Conservation (phyloP, 208 protist genomes). For the Entamoeba invadens region DNA sequence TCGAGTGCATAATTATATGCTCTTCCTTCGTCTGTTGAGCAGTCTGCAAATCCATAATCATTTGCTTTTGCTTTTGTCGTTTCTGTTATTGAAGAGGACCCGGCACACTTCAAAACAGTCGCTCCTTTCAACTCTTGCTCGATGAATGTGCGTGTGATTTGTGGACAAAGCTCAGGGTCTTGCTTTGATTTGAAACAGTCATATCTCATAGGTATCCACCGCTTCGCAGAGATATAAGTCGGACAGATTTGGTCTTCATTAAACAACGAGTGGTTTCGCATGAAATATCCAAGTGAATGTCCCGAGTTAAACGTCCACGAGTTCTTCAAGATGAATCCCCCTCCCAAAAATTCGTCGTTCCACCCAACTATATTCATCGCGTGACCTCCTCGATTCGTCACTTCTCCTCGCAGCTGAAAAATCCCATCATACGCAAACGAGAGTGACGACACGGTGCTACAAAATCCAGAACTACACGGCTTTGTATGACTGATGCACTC, state of each 20-base stretch:
- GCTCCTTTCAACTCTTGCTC: neutral
- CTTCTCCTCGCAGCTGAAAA: neutral
- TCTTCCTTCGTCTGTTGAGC: neutral
- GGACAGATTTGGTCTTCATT: neutral
- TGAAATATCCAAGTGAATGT: neutral
- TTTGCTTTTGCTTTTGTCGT: neutral
- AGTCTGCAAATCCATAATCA: neutral
- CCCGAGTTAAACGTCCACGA: neutral
- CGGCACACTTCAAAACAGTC: neutral
- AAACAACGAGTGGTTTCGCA: neutral
- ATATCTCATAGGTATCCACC: neutral
- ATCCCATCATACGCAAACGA: neutral
- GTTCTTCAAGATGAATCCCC: neutral
- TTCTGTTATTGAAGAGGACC: neutral
- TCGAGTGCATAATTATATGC: neutral
- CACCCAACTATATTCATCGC: neutral
- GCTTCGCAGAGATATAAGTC: neutral
- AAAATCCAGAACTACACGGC: neutral
- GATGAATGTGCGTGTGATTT: neutral
- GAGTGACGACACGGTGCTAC: neutral
- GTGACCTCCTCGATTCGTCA: neutral
- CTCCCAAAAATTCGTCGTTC: neutral
- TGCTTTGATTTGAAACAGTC: neutral
- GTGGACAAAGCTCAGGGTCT: neutral
- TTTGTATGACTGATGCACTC: neutral